Base-by-base conservation (phyloP, 768 basidiomycete genomes). In the Pleurotus tuoliensis region DNA sequence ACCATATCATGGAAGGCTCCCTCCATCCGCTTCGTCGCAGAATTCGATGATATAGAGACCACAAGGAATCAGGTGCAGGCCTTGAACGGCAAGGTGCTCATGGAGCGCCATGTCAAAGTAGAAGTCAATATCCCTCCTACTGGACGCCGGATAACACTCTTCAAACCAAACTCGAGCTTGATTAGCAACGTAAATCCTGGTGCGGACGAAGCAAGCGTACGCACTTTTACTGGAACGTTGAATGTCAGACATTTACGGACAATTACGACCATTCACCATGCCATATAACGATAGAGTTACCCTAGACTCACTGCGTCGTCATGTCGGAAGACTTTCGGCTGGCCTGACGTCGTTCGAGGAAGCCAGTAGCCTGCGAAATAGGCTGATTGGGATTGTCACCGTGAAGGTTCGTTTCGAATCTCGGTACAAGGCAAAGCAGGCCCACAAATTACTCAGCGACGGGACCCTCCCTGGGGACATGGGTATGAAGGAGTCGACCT, bases 1-100 rank as follows among this genome's bases (percentile, higher is more conserved):
- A 75, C 73, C 0, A 72, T 86, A 41, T 76, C 74, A 9, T 88
- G 84, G 82, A 71, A 66, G 4, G 66, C 68, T 0, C 82, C 83
- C 1, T 79, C 77, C 12, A 62, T 63, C 3, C 66, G 73, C 1
- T 76, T 78, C 58, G 59, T 79, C n/a, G 82, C 72, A 1, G 73
- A 70, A 3, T 87, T 79, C 59, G 4, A 48, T 3, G 66, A 68
- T 5, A 60, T 69, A 53, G 62, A 61, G 0, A 61, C 66, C 27
- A 77, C 80, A 0, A 55, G 62, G 22, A 60, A 56, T 22, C 78
- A 76, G 60, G 73, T 71, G 3, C 60, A 54, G n/a, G 60, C 64
- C 18, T 65, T 86, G 38, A 60, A 84, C 46, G 67, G 71, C n/a
- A 59, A 48, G 18, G 40, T 68, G 4, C 66, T 73, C 50, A 61